Conservation (phyloP, 2,329 filamentous ascomycete genomes). For the Stagonosporopsis vannaccii region DNA sequence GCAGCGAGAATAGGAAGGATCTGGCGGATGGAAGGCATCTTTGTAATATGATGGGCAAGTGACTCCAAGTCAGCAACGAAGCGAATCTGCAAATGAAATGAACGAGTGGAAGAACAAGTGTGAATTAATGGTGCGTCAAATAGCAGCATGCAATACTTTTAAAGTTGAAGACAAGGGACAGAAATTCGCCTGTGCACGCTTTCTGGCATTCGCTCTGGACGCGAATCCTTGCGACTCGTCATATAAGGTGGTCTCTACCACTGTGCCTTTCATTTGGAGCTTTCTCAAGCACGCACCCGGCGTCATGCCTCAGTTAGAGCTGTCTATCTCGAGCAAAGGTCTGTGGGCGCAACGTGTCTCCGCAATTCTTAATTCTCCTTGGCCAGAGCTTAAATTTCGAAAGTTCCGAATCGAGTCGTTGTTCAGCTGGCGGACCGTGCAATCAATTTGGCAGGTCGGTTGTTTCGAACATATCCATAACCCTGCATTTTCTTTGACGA, state of each 20-base stretch:
- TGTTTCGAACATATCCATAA: neutral
- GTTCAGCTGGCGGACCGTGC: neutral
- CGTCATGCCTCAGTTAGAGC: neutral
- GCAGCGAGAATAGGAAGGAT: conserved; percentile 20
- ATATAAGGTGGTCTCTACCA: conserved; percentile 1
- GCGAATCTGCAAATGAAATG: neutral
- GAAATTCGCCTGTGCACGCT: neutral
- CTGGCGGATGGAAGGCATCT: conserved; percentile 26
- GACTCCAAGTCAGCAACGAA: neutral
- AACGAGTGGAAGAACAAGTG: neutral
- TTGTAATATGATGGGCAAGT: neutral
- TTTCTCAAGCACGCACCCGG: neutral
- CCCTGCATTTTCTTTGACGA: neutral
- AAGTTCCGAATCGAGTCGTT: neutral
- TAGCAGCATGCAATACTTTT: conserved; percentile 1
- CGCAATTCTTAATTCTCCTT: conserved; percentile 4
- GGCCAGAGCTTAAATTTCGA: conserved; percentile 1
- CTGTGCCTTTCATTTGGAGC: conserved; percentile 8
- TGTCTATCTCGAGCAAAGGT: neutral
- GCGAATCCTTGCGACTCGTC: neutral
- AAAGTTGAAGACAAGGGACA: neutral
- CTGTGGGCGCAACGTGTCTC: neutral
- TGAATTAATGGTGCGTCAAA: neutral
- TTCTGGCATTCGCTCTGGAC: neutral
- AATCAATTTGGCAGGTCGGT: neutral